phyloP scores from a whole-genome alignment of 1,284 basidiomycete genomes.

The Moniliella sp. region DNA sequence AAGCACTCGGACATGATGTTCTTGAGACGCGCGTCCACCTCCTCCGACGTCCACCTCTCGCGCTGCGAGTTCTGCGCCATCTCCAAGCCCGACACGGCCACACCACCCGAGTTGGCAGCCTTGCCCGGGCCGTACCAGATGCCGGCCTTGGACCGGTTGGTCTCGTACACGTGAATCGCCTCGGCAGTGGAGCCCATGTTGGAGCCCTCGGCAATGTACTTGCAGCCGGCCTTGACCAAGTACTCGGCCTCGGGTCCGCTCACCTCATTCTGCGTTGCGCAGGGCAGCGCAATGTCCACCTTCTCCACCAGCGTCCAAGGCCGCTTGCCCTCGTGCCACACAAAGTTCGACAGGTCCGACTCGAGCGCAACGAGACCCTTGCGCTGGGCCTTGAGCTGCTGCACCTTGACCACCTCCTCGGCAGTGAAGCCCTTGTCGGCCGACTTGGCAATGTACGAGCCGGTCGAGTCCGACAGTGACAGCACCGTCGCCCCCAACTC shows the following conservation, averaged over 20 bases:
- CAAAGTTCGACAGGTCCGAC: too few relatives aligned
- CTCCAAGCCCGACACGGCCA: slow-evolving; percentile 49
- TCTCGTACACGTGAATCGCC: neutral
- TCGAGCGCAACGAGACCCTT: too few relatives aligned
- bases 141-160: neutral
- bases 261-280: slow-evolving; percentile 60
- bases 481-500: slow-evolving; percentile 54
- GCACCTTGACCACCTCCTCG: slow-evolving; percentile 33
- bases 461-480: slow-evolving; percentile 59
- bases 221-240: slow-evolving; percentile 48
- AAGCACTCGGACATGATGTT: neutral
- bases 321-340: too few relatives aligned
- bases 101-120: slow-evolving; percentile 30
- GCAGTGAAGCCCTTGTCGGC: slow-evolving; percentile 36
- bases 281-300: slow-evolving; percentile 51
- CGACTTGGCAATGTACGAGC: slow-evolving; percentile 44
- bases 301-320: slow-evolving; percentile 51
- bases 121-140: slow-evolving; percentile 14
- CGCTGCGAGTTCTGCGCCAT: slow-evolving; percentile 43
- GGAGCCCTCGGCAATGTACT: slow-evolving; percentile 56
- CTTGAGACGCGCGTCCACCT: neutral
- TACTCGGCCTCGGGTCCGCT: slow-evolving; percentile 49
- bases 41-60: neutral
- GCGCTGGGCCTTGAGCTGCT: slow-evolving; percentile 46
- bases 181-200: slow-evolving; percentile 35